phyloP scores from a whole-genome alignment of 2,329 filamentous ascomycete genomes.

The Akanthomyces lecanii region DNA sequence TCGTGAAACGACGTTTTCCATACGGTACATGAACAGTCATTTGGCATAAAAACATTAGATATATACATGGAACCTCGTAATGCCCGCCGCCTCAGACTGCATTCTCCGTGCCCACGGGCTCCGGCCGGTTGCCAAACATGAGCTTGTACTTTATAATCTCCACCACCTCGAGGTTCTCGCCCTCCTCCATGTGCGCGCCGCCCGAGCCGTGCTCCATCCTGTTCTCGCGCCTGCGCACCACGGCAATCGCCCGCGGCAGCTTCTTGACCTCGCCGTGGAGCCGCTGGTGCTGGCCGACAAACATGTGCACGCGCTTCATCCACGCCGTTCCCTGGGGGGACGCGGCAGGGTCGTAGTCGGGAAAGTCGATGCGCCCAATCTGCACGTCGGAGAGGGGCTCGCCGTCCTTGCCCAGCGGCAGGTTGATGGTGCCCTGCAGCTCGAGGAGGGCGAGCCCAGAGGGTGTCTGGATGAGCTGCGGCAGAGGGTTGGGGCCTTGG shows the following conservation, averaged over 20 bases:
- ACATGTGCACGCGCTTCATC: conserved; percentile 89
- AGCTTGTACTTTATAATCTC: conserved; percentile 87
- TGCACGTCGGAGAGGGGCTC: conserved; percentile 28
- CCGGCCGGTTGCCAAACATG: conserved; percentile 76
- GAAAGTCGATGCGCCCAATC: conserved; percentile 74
- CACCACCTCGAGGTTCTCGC: conserved; percentile 68
- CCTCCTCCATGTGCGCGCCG: conserved; percentile 33
- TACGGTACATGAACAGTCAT: not conserved
- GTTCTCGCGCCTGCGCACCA: conserved; percentile 61
- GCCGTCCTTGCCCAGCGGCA: conserved; percentile 46
- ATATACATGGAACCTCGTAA: not conserved
- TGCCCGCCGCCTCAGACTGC: conserved; percentile 21
- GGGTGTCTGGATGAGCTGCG: conserved; percentile 80
- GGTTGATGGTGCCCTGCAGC: conserved; percentile 85
- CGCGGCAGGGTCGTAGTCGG: conserved; percentile 57
- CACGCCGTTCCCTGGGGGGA: conserved; percentile 54
- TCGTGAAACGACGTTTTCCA: not conserved
- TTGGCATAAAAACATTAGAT: not conserved
- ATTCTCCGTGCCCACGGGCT: conserved; percentile 64
- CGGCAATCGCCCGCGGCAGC: conserved; percentile 69
- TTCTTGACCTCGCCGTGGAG: conserved; percentile 89
- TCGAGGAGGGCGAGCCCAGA: conserved; percentile 86
- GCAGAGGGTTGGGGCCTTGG: conserved; percentile 55
- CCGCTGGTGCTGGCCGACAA: conserved; percentile 83
- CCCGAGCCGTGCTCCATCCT: conserved; percentile 37